Evolutionary conservation across 2,329 filamentous ascomycete genomes (phyloP).

Genomic region (Fusarium nisikadoi): DNA sequence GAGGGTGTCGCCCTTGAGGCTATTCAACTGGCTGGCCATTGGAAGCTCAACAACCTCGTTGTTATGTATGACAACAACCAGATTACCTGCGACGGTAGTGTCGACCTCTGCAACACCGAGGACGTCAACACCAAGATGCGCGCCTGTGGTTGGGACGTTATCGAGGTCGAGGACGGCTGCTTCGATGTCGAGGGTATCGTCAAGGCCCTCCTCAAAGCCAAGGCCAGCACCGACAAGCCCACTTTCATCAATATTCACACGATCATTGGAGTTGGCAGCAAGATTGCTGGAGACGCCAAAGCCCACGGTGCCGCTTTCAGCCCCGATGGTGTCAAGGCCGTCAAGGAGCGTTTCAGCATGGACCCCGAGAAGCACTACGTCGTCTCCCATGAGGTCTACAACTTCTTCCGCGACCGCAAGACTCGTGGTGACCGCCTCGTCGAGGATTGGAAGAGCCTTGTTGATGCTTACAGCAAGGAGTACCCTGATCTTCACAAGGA

Average conservation of each 20-base stretch:
- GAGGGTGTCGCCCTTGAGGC: conserved; percentile 69
- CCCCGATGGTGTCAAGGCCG: conserved; percentile 58
- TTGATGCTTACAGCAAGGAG: conserved; percentile 55
- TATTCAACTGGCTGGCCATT: conserved; percentile 66
- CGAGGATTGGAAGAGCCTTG: conserved; percentile 57
- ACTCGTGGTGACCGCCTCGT: conserved; percentile 57
- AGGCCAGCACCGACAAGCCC: conserved; percentile 58
- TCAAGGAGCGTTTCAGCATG: conserved; percentile 50
- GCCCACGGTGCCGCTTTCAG: conserved; percentile 70
- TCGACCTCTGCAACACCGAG: conserved; percentile 64
- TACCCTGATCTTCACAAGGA: conserved; percentile 62
- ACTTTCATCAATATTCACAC: conserved; percentile 69
- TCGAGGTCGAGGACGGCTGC: conserved; percentile 64
- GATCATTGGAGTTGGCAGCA: conserved; percentile 64
- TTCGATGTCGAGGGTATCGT: conserved; percentile 59
- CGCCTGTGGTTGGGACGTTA: conserved; percentile 65
- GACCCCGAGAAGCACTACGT: conserved; percentile 51
- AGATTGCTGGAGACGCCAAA: conserved; percentile 60
- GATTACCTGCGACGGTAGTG: conserved; percentile 67
- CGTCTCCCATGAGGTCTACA: conserved; percentile 57
- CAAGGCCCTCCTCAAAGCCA: conserved; percentile 57
- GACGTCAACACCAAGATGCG: conserved; percentile 68
- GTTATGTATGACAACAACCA: conserved; percentile 71
- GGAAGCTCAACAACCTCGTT: conserved; percentile 65
- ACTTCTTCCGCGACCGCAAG: conserved; percentile 61